Evolutionary conservation across 2,329 filamentous ascomycete species (phyloP).

Genomic region (Blastomyces emzantsi): DNA sequence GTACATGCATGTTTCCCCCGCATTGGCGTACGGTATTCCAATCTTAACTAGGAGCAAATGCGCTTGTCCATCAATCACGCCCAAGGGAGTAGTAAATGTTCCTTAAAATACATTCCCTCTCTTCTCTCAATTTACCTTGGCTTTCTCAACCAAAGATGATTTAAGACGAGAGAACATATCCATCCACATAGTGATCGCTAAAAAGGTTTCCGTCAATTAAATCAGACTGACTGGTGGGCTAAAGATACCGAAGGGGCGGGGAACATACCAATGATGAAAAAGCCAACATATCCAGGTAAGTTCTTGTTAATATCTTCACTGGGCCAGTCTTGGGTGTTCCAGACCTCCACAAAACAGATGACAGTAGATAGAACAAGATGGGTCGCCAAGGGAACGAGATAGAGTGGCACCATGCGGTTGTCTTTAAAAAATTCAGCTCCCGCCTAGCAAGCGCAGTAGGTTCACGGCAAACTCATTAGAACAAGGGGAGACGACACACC

Average conservation of each 20-base stretch:
- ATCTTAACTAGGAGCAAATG: background rate
- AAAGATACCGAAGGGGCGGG: background rate
- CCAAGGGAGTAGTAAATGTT: background rate
- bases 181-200: background rate
- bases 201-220: background rate
- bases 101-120: background rate
- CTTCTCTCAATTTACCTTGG: background rate
- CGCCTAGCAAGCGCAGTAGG: background rate
- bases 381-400: background rate
- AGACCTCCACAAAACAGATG: background rate
- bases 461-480: background rate
- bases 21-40: background rate
- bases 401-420: background rate
- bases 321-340: background rate
- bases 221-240: background rate
- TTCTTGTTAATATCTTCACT: background rate
- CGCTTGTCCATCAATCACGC: background rate
- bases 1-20: background rate
- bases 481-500: background rate
- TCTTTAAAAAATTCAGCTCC: background rate
- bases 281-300: background rate
- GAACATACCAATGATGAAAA: background rate
- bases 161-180: background rate
- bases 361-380: background rate
- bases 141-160: background rate